Base-by-base conservation (phyloP, 164 flowering plant genomes). In the Stephania japonica region DNA sequence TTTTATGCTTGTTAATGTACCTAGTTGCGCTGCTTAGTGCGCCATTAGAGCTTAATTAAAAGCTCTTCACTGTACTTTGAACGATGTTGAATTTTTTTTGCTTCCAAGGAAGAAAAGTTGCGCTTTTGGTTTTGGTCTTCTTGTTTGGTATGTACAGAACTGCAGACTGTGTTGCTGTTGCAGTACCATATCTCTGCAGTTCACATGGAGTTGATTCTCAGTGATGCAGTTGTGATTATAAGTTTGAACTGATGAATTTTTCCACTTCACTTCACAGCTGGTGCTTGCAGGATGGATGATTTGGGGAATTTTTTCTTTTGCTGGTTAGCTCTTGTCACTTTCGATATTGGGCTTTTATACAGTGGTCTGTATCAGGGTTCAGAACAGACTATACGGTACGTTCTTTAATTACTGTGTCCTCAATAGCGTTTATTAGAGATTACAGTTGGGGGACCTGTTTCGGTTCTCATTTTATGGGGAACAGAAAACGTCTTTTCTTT, bases 41-140 rank as follows among this genome's bases (percentile, higher is more conserved):
- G 71, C 76, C 67, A 42, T 59, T 68, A 67, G 65, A 61, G 62
- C 65, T 61, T 0, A 67, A 47, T 61, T 0, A 67, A 47, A 65
- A 68, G 21, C 50, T 56, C 24, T 16, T 23, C 61, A 68, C 47
- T 53, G 38, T 32, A 32, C 38, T 32, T 32, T 1, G 38, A 32
- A 32, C 38, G 4, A 32, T 32, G 38, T 32, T 32, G 38, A 32
- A 32, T 32, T 32, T 32, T 32, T 32, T 32, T 32, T 32, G 0
- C 2, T 32, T 32, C 38, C 38, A 32, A 32, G 4, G 38, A 32
- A 32, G 38, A 32, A 32, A 32, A 32, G 38, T 12, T 19, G 61
- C 61, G 14, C 62, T 56, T n/a, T 21, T 50, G 3, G 11, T 56
- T n/a, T 21, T 50, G 3, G 11, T 18, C 53, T 47, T 16, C 12